Evolutionary conservation across 306 rosid genomes (phyloP).

Genomic region (Lotus japonicus): DNA sequence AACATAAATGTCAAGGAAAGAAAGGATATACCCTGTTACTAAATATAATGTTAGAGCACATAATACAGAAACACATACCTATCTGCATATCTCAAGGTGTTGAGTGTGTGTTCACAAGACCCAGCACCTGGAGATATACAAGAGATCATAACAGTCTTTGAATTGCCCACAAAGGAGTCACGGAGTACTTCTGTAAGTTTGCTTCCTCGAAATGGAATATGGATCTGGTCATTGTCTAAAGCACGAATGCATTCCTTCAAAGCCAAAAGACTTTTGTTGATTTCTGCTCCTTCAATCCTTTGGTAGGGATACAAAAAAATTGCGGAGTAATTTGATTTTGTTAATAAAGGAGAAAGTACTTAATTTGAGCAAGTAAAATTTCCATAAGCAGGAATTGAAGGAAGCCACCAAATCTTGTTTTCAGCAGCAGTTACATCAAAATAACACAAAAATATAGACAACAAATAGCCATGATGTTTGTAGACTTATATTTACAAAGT

Average conservation of each 20-base stretch:
- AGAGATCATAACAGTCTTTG: constrained; percentile 96
- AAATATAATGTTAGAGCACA: constrained; percentile 11
- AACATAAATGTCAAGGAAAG: background rate
- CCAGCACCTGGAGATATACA: constrained; percentile 99
- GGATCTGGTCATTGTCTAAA: constrained; percentile 95
- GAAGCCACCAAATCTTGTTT: background rate
- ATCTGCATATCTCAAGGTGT: constrained; percentile 96
- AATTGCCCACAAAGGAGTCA: constrained; percentile 96
- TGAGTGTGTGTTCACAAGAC: constrained; percentile 95
- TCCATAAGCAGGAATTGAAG: background rate
- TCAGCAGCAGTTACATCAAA: constrained; percentile 2
- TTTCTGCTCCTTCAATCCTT: constrained; percentile 99
- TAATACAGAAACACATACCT: constrained; percentile 40
- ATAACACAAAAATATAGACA: background rate
- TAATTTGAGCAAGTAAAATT: constrained; percentile 13
- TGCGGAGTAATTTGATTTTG: constrained; percentile 6
- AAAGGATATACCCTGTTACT: background rate
- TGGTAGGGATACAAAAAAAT: background rate
- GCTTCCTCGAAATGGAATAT: constrained; percentile 98
- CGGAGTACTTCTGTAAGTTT: constrained; percentile 99
- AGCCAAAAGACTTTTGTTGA: constrained; percentile 96
- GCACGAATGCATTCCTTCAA: constrained; percentile 99
- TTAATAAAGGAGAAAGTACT: background rate
- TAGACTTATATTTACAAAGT: background rate
- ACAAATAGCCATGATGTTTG: background rate